phyloP scores from a whole-genome alignment of 768 basidiomycete genomes.

The button mushroom (Agaricus bisporus) region DNA sequence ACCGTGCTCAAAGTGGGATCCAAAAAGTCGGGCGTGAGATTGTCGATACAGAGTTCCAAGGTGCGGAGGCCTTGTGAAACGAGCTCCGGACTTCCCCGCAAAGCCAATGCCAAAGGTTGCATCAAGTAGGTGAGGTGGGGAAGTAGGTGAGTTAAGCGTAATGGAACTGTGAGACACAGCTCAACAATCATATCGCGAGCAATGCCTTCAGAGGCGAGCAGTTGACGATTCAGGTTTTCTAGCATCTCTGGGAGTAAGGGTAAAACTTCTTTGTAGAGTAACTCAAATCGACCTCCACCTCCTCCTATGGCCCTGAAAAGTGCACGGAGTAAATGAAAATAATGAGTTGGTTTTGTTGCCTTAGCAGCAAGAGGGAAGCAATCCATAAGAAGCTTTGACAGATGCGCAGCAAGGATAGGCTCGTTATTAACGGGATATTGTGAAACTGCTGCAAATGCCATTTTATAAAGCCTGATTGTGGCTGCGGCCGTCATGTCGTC shows the following conservation, averaged over 20 bases:
- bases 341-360: conserved; percentile 84
- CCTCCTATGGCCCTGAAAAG: conserved; percentile 93
- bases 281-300: conserved; percentile 87
- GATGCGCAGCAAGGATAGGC: conserved; percentile 86
- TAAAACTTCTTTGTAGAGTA: conserved; percentile 92
- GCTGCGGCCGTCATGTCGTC: conserved; percentile 78
- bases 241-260: conserved; percentile 97
- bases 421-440: conserved; percentile 73
- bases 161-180: conserved; percentile 92
- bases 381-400: conserved; percentile 91
- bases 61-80: conserved; percentile 95
- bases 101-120: conserved; percentile 89
- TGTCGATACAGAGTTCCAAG: conserved; percentile 98
- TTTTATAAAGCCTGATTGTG: conserved; percentile 89
- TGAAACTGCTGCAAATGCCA: conserved; percentile 87
- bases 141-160: conserved; percentile 90
- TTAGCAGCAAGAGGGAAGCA: conserved; percentile 93
- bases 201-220: conserved; percentile 77
- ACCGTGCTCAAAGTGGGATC: conserved; percentile 94
- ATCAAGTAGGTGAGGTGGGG: conserved; percentile 94
- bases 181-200: conserved; percentile 93
- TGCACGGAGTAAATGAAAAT: conserved; percentile 86
- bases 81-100: conserved; percentile 82
- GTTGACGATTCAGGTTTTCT: conserved; percentile 87
- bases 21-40: conserved; percentile 94